Evolutionary conservation across 2,329 filamentous ascomycete genomes (phyloP).

Genomic region (Exophiala viscosa): DNA sequence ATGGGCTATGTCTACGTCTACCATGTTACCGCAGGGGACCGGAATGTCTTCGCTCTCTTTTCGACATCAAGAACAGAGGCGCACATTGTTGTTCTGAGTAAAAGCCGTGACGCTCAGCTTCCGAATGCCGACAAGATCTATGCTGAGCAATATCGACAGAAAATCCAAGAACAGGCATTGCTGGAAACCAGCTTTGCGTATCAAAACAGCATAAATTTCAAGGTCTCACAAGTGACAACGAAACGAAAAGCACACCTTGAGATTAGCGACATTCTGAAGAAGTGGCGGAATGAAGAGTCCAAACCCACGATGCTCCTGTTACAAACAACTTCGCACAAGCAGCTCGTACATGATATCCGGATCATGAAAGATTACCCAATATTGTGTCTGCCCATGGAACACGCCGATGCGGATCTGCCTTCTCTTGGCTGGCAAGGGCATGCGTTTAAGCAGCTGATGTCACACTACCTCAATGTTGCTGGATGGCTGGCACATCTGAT

Average conservation of each 20-base stretch:
- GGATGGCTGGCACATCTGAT: slow-evolving; percentile 88
- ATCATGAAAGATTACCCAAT: slow-evolving; percentile 80
- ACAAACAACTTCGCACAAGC: slow-evolving; percentile 79
- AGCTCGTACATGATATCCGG: slow-evolving; percentile 80
- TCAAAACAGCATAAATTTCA: slow-evolving; percentile 80
- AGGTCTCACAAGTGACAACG: slow-evolving; percentile 81
- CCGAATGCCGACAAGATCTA: slow-evolving; percentile 92
- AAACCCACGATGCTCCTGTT: slow-evolving; percentile 80
- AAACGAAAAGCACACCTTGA: slow-evolving; percentile 85
- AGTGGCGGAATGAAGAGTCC: slow-evolving; percentile 78
- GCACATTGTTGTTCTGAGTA: slow-evolving; percentile 83
- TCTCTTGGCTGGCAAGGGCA: slow-evolving; percentile 92
- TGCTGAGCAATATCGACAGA: slow-evolving; percentile 63
- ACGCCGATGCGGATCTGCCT: slow-evolving; percentile 79
- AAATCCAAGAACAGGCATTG: slow-evolving; percentile 64
- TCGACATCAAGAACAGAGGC: slow-evolving; percentile 77
- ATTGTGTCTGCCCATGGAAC: slow-evolving; percentile 74
- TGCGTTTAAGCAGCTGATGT: slow-evolving; percentile 77
- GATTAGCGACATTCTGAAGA: slow-evolving; percentile 82
- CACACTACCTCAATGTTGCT: slow-evolving; percentile 87
- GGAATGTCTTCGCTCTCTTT: slow-evolving; percentile 90
- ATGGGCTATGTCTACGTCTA: slow-evolving; percentile 89
- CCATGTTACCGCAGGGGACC: slow-evolving; percentile 83
- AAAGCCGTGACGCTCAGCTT: slow-evolving; percentile 73
- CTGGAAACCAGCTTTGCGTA: slow-evolving; percentile 84